Evolutionary conservation across 2,329 filamentous ascomycete genomes (phyloP).

Genomic region (Sporothrix brunneoviolacea): DNA sequence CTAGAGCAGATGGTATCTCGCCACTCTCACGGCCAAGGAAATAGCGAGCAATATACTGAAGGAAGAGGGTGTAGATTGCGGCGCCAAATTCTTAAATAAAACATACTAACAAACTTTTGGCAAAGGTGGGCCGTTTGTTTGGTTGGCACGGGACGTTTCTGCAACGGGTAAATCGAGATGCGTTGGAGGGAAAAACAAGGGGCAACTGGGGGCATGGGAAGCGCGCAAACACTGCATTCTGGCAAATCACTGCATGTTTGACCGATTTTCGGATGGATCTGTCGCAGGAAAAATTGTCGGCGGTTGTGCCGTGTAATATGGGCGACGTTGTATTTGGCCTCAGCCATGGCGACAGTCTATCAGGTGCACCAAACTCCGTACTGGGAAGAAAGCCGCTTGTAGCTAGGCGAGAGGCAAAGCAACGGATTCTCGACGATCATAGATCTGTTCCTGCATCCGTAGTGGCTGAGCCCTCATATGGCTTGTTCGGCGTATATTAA

Average conservation of each 20-base stretch:
- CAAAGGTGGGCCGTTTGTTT: neutral
- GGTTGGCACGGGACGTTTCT: neutral
- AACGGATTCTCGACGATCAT: neutral
- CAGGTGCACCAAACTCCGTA: neutral
- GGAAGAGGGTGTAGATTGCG: neutral
- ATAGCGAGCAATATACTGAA: neutral
- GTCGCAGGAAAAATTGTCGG: neutral
- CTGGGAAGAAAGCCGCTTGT: too few species aligned
- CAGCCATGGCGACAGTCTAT: neutral
- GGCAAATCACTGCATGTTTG: neutral
- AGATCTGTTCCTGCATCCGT: constrained; percentile 6
- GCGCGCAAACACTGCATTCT: neutral
- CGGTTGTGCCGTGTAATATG: neutral
- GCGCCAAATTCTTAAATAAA: constrained; percentile 3
- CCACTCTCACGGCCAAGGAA: neutral
- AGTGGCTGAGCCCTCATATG: too few species aligned
- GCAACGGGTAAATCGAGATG: constrained; percentile 9
- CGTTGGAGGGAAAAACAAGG: neutral
- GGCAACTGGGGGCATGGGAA: neutral
- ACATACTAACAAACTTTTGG: neutral
- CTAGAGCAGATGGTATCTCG: neutral
- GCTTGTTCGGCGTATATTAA: too few species aligned
- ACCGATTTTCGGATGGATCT: neutral
- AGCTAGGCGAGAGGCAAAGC: neutral
- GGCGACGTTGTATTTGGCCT: neutral